Evolutionary conservation across 2,329 filamentous ascomycete species (phyloP).

Genomic region (Zopfia rhizophila): DNA sequence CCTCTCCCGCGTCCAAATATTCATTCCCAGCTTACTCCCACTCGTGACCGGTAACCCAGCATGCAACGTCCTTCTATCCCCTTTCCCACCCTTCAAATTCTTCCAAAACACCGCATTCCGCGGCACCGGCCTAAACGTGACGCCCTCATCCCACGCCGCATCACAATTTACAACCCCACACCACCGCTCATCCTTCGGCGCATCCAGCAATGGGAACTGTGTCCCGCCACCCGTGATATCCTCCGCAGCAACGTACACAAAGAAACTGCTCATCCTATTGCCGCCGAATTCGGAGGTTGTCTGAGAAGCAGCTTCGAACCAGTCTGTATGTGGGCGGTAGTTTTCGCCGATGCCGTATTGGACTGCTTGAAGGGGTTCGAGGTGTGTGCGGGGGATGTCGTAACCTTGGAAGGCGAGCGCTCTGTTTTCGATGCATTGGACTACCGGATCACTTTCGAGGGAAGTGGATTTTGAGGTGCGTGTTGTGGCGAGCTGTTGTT

Average conservation of each 20-base stretch:
- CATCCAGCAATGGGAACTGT: slow-evolving; percentile 64
- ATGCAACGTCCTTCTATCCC: slow-evolving; percentile 59
- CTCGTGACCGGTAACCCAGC: slow-evolving; percentile 65
- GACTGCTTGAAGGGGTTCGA: slow-evolving; percentile 59
- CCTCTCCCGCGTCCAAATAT: slow-evolving; percentile 36
- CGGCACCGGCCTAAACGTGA: slow-evolving; percentile 65
- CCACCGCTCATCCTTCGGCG: slow-evolving; percentile 59
- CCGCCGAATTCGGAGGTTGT: slow-evolving; percentile 32
- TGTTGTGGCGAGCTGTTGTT: slow-evolving; percentile 32
- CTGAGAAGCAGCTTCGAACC: slow-evolving; percentile 47
- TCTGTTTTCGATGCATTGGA: slow-evolving; percentile 67
- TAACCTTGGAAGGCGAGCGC: slow-evolving; percentile 68
- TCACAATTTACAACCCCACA: slow-evolving; percentile 66
- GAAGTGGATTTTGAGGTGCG: slow-evolving; percentile 34
- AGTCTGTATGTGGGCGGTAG: slow-evolving; percentile 68
- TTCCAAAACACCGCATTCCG: slow-evolving; percentile 70
- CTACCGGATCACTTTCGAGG: slow-evolving; percentile 51
- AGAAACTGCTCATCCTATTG: slow-evolving; percentile 64
- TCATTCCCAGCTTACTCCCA: slow-evolving; percentile 62
- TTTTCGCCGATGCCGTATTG: slow-evolving; percentile 65
- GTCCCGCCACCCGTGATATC: slow-evolving; percentile 66
- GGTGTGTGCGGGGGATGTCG: slow-evolving; percentile 52
- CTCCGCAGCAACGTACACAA: slow-evolving; percentile 64
- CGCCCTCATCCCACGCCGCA: slow-evolving; percentile 51
- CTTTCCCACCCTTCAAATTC: slow-evolving; percentile 66